Base-by-base conservation (phyloP, 192 early-diverging fungal species). In the Backusella tarrabulga region DNA sequence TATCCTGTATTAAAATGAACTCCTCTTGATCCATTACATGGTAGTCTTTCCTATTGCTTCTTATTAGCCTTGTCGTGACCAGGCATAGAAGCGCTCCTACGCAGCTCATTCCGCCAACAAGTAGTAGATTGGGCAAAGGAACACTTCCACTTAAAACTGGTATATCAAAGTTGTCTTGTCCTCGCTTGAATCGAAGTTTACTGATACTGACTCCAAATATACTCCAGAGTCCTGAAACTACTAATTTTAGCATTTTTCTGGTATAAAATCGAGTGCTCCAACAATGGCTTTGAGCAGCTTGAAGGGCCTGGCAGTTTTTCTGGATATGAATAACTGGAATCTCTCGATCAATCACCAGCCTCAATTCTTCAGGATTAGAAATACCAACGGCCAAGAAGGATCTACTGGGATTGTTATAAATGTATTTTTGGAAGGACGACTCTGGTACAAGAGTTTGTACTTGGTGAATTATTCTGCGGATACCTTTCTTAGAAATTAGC, bases 281-380 rank as follows among this genome's bases (percentile, higher is more conserved):
- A 19, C 23, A 17, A 7, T 56, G 38, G 56, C 34, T 50, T 67
- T 79, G 78, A n/a, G 46, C 71, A 42, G 15, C 46, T 46, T 75
- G 26, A 34, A 79, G 34, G 7, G 78, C 54, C 26, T 35, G 26
- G 54, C 78, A 79, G 19, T 74, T 68, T 2, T 66, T 42, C 1
- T 79, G 67, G 32, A 79, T 46, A 60, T 79, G 78, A 44, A 79
- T 69, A 21, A 75, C 54, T n/a, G 78, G 78, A 42, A 75, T 50
- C 41, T 42, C 40, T 1, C 9, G 44, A 17, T 34, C 15, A 12
- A 79, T 67, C 4, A 66, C 78, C 7, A 68, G 67, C 35, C n/a
- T 50, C 23, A 79, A 34, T 26, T 79, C 73, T 40, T 71, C 66
- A 12, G 78, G 78, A 71, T 79, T 79, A 6, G 78, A 68, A 21